These are phyloP conservation scores for Candida lessepsii DNA, from an alignment of 805 yeast genomes.

Conservation along the genomic window DNA sequence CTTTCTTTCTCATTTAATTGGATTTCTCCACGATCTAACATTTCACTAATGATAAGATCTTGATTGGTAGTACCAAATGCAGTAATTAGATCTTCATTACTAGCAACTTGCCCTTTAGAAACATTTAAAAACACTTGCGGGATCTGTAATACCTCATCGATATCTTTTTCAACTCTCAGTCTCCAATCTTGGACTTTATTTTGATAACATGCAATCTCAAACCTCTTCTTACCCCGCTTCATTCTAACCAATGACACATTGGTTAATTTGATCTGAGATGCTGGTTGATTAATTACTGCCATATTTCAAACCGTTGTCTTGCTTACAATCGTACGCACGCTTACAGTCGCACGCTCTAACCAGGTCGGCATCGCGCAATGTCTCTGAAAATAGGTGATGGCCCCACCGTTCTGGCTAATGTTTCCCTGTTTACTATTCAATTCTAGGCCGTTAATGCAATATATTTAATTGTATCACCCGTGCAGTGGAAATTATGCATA, in stretches of 20 bases:
- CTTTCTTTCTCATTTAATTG: slow-evolving; percentile 94
- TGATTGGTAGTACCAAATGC: slow-evolving; percentile 75
- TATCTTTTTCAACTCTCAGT: slow-evolving; percentile 80
- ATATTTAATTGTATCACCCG: no score
- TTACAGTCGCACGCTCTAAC: no score
- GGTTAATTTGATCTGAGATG: slow-evolving; percentile 83
- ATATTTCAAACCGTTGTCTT: no score
- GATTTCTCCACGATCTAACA: slow-evolving; percentile 86
- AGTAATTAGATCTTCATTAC: slow-evolving; percentile 73
- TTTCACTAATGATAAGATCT: slow-evolving; percentile 75
- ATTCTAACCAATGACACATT: slow-evolving; percentile 91
- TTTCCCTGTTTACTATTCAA: no score
- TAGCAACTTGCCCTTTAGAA: slow-evolving; percentile 91
- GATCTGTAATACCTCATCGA: slow-evolving; percentile 94
- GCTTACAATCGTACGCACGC: no score
- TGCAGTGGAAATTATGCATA: no score
- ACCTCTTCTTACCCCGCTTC: slow-evolving; percentile 87
- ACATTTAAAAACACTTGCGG: slow-evolving; percentile 93
- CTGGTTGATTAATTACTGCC: slow-evolving; percentile 77
- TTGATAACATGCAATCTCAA: slow-evolving; percentile 94
- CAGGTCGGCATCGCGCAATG: no score
- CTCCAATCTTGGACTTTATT: slow-evolving; percentile 97
- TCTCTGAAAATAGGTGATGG: no score
- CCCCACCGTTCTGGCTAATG: no score
- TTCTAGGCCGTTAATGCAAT: no score